Evolutionary conservation across 345 rosid genomes (phyloP), one percentile per base, ranked within the genome.

Genomic region (Kandelia obovata): DNA sequence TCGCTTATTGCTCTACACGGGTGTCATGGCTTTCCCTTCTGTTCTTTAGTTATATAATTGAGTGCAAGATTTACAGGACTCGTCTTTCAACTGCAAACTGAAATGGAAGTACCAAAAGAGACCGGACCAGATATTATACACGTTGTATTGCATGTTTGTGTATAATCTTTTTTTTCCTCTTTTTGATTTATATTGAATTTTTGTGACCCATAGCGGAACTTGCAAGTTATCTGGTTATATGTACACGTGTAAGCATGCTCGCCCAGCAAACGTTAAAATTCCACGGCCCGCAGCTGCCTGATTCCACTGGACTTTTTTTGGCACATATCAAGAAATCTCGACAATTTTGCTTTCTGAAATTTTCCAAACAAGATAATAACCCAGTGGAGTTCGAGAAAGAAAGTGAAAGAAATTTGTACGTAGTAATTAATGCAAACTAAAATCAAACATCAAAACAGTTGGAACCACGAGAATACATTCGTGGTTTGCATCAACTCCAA

Each of bases 241-340:
- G 16, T 25, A 67, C 56, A 73, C 72, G 75, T 61, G 61, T 62
- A 21, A 26, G 68, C 46, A 9, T 20, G 47, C 65, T 66, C 58
- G 31, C 62, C 74, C 7, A 74, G 68, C 74, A 76, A 75, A 79
- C 66, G 81, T 74, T 67, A 79, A 80, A 72, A 65, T 61, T 79
- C 82, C 84, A 79, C 83, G 85, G 80, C 84, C 78, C 69, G 7
- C 72, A 3, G 30, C 61, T 43, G 47, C 73, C 59, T 28, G 60
- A 25, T 55, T 35, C 88, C 84, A 76, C 74, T 77, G 75, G 71
- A 72, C 28, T 74, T 72, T 43, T 39, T 13, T 10, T 10, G 13
- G 46, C 15, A 39, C 46, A 39, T 10, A 39, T 1, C 8, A 2
- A 10, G 46, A 39, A 39, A 39, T 39, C 15, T 39, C 15, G 15